Base-by-base conservation (phyloP, 805 yeast genomes). In the Candida nonsorbophila region DNA sequence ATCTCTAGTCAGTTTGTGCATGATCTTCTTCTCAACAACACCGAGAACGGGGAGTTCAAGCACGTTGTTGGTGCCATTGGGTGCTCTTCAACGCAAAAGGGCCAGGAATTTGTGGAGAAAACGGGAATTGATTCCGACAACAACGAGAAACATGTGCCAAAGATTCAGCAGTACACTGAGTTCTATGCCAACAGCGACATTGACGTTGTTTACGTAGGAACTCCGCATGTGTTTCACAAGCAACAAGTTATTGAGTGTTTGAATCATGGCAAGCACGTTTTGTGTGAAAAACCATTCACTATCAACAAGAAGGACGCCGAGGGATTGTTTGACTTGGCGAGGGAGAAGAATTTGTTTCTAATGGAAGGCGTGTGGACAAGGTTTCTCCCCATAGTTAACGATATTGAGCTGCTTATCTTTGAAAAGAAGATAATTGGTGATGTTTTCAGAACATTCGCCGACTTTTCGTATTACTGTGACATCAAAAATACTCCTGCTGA, bases 351-450 rank as follows among this genome's bases (percentile, higher is more conserved):
- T 2, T 43, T 62, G 27, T 72, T 68, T 36, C 51, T 76, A 20
- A 69, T 76, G 78, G 83, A 76, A 47, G 82, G 72, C 4, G 65
- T 71, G 29, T 73, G 79, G 79, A 65, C 77, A 4, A 56, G 75
- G 27, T 72, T 67, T 38, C 67, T 71, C 54, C 81, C 81, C 2
- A 35, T 69, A 4, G 45, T 65, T 13, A 17, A 34, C 2, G 38
- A 44, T 12, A 47, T 69, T 26, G 45, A 61, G 30, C 34, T 55
- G 17, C 48, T 55, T 32, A 36, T 73, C 13, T 62, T 55, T 36
- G 55, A 59, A 12, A 62, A 69, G 14, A 56, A 59, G 32, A 47
- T 55, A 9, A 38, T 74, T 23, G 82, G 82, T 6, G 67, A 64
- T 13, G 49, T 72, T 11, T 50, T 53, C 40, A 53, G 77, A 25